A percentile compares a stretch with the other conserved stretches of the same genome.
These are phyloP conservation scores for Aspergillus sp. DNA, from an alignment of 2,329 filamentous ascomycete genomes.

Conservation along the genomic window DNA sequence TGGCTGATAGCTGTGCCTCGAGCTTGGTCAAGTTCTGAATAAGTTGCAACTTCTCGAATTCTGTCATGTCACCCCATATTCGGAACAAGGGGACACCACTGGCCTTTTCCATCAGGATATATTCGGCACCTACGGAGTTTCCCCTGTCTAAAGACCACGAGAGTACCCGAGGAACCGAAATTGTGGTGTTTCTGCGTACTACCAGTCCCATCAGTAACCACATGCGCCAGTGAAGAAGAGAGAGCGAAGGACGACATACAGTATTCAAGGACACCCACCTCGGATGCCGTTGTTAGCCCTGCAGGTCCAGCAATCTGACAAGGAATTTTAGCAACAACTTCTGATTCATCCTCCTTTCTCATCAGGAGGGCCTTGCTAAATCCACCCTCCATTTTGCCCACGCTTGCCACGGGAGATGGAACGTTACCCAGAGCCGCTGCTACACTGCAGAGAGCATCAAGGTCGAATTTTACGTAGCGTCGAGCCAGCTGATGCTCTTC, in stretches of 20 bases:
- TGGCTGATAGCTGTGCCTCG: slow-evolving; percentile 24
- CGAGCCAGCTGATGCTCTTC: slow-evolving; percentile 25
- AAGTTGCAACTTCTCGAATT: slow-evolving; percentile 22
- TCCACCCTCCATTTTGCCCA: slow-evolving; percentile 33
- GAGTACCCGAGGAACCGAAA: slow-evolving; percentile 29
- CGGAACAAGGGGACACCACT: slow-evolving; percentile 34
- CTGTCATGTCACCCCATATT: slow-evolving; percentile 26
- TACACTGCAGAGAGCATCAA: slow-evolving; percentile 26
- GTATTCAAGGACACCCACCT: slow-evolving; percentile 34
- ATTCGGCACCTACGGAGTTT: slow-evolving; percentile 40
- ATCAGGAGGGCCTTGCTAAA: slow-evolving; percentile 37
- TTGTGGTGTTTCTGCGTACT: slow-evolving; percentile 25
- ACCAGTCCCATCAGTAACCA: background rate
- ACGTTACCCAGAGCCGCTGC: slow-evolving; percentile 16
- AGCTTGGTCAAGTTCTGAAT: slow-evolving; percentile 26
- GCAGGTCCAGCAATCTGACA: slow-evolving; percentile 33
- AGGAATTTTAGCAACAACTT: slow-evolving; percentile 37
- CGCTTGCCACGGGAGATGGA: slow-evolving; percentile 17
- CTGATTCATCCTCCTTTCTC: slow-evolving; percentile 28
- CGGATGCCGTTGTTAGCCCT: slow-evolving; percentile 30
- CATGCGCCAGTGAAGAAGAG: background rate
- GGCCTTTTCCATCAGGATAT: slow-evolving; percentile 45
- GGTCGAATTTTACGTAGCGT: slow-evolving; percentile 27
- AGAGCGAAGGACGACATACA: slow-evolving; percentile 16
- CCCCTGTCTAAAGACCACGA: slow-evolving; percentile 23